Base-by-base conservation (phyloP, 2,329 filamentous ascomycete species). In the Calonectria hongkongensis region DNA sequence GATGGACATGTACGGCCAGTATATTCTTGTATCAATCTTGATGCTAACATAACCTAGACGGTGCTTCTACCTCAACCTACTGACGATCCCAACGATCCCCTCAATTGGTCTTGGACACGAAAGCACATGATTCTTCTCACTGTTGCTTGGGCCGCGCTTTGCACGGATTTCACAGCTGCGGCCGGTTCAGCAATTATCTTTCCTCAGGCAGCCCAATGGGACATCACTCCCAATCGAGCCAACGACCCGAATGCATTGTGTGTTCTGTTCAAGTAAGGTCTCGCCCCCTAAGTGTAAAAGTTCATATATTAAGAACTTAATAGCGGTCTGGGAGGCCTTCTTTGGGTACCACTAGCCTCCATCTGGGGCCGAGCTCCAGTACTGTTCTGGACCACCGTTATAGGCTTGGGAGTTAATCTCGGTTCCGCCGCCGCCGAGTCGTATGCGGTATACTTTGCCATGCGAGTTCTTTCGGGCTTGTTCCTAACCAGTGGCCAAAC, bases 401-500 rank as follows among this genome's bases (percentile, higher is more conserved):
- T 25, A 10, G 70, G 66, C 8, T n/a, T 62, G 3, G 41, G 30
- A 2, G 39, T 72, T 36, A 51, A 66, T 15, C 45, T 60, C 50
- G 50, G 65, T 36, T 48, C 65, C 1, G 50, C 27, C 3, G 39
- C 36, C 16, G 28, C 65, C 6, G 28, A 47, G 16, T 36, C 39
- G 12, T 68, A 58, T 8, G 15, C 16, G 5, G 60, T 36, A 6
- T 72, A 65, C 25, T 69, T 58, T 43, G 66, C 50, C 1, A 27
- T 72, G 51, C 41, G 70, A 13, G 65, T 63, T 16, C 65, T 72
- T 5, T 54, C 58, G 6, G 84, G 87, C 50, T 85, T 88, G 75
- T 88, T 88, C 79, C 84, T 83, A 45, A 87, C 86, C 7, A 84
- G 85, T 7, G 79, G 81, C 18, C 86, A 87, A 71, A 84, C 82